Evolutionary conservation across 2,329 filamentous ascomycete genomes (phyloP), one percentile per base, ranked within the genome.

Genomic region (Neobulgaria alba): DNA sequence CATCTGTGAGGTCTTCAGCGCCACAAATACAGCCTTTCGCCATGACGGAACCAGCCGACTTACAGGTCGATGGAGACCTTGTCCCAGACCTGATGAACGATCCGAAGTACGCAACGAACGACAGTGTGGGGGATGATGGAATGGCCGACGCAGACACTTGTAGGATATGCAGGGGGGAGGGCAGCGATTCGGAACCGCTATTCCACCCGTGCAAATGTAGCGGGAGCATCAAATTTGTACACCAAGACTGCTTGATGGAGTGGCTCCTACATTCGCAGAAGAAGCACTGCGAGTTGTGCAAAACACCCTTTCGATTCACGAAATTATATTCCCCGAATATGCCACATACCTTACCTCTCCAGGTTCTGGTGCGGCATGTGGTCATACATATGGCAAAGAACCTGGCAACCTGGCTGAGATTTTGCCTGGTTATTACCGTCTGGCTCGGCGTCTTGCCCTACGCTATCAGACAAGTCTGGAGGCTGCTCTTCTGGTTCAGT

Each of bases 161-260:
- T 68, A 82, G 92, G 46, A 98, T 98, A 69, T 98, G 92, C 65
- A 79, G 93, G 53, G 87, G 86, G 38, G 93, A 98, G 63, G 87
- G 77, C 41, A 85, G 83, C 1, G 63, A 72, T 3, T 75, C 85
- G 3, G 92, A 96, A 59, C 88, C 87, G 44, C 74, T 98, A 29
- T 98, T 95, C 68, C 92, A 93, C 60, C 92, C 92, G 4, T 98
- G 92, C 79, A 95, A 95, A 70, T 98, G 92, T 68, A 95, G 87
- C 59, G 92, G 92, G 42, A 96, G 90, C 66, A 98, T 98, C 67
- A 95, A 95, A 67, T 95, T 84, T 58, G 92, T 98, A 47, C 92
- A 98, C 62, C 92, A 98, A 64, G 85, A 93, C 61, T 98, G 92
- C 62, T 68, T 98, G 64, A 95, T 98, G 83, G 89, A 96, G 65